These are phyloP conservation scores for Penicillium oxalicum DNA, from an alignment of 2,329 filamentous ascomycete genomes.

Conservation along the genomic window DNA sequence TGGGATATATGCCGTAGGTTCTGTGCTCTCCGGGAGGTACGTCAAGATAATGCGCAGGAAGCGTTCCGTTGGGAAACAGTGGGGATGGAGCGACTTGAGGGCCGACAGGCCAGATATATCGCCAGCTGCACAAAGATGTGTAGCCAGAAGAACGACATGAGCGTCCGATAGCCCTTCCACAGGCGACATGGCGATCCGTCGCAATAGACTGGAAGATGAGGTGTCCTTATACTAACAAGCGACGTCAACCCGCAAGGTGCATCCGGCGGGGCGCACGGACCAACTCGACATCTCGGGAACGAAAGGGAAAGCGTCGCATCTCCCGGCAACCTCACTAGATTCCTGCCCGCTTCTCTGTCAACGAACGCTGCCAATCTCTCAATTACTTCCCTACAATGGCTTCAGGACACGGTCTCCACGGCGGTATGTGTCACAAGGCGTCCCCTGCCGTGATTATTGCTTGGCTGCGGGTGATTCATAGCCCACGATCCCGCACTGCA, in stretches of 20 bases:
- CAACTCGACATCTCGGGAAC: slow-evolving; percentile 28
- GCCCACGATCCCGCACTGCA: slow-evolving; percentile 14
- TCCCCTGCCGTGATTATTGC: slow-evolving; percentile 1
- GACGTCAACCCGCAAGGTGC: slow-evolving; percentile 19
- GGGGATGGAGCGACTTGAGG: slow-evolving; percentile 46
- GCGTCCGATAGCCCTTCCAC: slow-evolving; percentile 45
- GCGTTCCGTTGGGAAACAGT: slow-evolving; percentile 47
- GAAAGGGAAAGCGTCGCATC: slow-evolving; percentile 30
- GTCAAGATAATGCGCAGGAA: slow-evolving; percentile 56
- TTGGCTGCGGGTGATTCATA: slow-evolving; percentile 7
- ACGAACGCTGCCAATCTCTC: slow-evolving; percentile 17
- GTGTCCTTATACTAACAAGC: slow-evolving; percentile 22
- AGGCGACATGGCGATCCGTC: slow-evolving; percentile 31
- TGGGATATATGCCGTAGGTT: slow-evolving; percentile 46
- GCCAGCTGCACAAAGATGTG: slow-evolving; percentile 50
- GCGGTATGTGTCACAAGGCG: slow-evolving; percentile 37
- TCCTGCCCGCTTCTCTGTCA: slow-evolving; percentile 19
- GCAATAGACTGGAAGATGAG: slow-evolving; percentile 19
- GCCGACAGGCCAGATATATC: slow-evolving; percentile 49
- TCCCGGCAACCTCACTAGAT: slow-evolving; percentile 21
- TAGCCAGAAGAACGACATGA: slow-evolving; percentile 54
- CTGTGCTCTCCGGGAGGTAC: slow-evolving; percentile 54
- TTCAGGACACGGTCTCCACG: slow-evolving; percentile 50
- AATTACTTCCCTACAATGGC: slow-evolving; percentile 38
- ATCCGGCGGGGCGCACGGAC: slow-evolving; percentile 25